phyloP scores from a whole-genome alignment of 148 eudicot species.

The Pharnaceum exiguum region DNA sequence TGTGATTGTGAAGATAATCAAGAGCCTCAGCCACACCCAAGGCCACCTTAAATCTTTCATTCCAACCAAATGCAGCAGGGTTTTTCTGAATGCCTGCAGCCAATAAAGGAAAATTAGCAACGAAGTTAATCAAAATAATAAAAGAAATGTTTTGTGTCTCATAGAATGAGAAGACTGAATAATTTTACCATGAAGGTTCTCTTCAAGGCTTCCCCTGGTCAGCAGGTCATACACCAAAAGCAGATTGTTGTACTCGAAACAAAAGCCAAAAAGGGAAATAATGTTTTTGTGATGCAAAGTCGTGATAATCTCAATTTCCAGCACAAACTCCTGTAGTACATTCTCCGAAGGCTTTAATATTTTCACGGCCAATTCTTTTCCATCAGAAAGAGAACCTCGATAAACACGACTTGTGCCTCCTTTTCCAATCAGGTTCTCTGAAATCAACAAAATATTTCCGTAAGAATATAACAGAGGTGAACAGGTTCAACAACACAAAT shows the following conservation, averaged over 20 bases:
- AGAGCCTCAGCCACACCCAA: constrained; percentile 88
- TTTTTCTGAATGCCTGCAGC: constrained; percentile 47
- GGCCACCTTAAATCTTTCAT: constrained; percentile 83
- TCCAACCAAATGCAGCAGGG: constrained; percentile 54
- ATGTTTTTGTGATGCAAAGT: constrained; percentile 75
- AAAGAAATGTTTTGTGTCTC: background rate
- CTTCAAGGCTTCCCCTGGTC: constrained; percentile 88
- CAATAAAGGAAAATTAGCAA: background rate
- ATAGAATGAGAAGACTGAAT: background rate
- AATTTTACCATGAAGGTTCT: constrained; percentile 87
- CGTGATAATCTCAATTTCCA: constrained; percentile 77
- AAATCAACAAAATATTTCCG: constrained; percentile 11
- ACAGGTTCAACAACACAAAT: background rate
- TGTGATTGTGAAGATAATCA: constrained; percentile 53
- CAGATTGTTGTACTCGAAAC: constrained; percentile 66
- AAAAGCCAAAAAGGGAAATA: constrained; percentile 79
- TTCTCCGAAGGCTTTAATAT: constrained; percentile 66
- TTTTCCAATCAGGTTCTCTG: constrained; percentile 86
- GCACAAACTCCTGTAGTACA: constrained; percentile 55
- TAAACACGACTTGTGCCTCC: constrained; percentile 92
- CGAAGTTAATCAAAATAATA: background rate
- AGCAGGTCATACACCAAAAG: constrained; percentile 83
- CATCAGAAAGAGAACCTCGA: constrained; percentile 72
- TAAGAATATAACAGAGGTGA: background rate
- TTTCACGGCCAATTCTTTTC: constrained; percentile 80